A percentile compares a stretch with the other conserved stretches of the same genome.
Evolutionary conservation across 129 eudicot species (phyloP).

Genomic region (Arctium lappa): DNA sequence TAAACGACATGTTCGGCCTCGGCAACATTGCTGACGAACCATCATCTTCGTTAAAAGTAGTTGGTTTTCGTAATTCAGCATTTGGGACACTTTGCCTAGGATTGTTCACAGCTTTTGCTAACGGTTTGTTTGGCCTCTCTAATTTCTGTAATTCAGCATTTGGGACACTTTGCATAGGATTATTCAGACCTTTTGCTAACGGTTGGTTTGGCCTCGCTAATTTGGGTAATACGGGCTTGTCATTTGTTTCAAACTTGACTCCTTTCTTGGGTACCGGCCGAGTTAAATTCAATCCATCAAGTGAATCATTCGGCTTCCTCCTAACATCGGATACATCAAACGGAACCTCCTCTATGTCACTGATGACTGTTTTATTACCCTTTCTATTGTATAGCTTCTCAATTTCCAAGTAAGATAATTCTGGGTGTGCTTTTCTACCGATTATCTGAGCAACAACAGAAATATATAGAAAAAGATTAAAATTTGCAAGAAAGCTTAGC

Average conservation of each 20-base stretch:
- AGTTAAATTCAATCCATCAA: conserved; percentile 55
- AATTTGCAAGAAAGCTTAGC: neutral
- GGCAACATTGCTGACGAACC: conserved; percentile 38
- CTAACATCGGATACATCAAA: conserved; percentile 49
- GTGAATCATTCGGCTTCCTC: conserved; percentile 32
- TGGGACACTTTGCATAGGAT: conserved; percentile 40
- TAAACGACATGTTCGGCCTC: conserved; percentile 53
- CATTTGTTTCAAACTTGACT: conserved; percentile 49
- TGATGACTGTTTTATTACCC: conserved; percentile 40
- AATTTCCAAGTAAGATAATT: conserved; percentile 56
- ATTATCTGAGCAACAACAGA: conserved; percentile 50
- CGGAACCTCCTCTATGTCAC: conserved; percentile 61
- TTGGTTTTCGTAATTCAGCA: conserved; percentile 75
- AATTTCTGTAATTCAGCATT: conserved; percentile 67
- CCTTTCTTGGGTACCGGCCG: conserved; percentile 74
- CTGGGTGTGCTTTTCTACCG: conserved; percentile 64
- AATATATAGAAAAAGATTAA: neutral
- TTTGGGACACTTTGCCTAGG: conserved; percentile 45
- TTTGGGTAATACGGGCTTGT: conserved; percentile 31
- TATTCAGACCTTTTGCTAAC: conserved; percentile 17
- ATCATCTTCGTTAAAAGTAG: conserved; percentile 44
- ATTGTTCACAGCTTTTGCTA: conserved; percentile 8
- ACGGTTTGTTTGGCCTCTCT: conserved; percentile 13
- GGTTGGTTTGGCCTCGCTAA: conserved; percentile 36
- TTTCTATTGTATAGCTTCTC: conserved; percentile 64